phyloP scores from a whole-genome alignment of 345 rosid species.

The Chamaenerion angustifolium region DNA sequence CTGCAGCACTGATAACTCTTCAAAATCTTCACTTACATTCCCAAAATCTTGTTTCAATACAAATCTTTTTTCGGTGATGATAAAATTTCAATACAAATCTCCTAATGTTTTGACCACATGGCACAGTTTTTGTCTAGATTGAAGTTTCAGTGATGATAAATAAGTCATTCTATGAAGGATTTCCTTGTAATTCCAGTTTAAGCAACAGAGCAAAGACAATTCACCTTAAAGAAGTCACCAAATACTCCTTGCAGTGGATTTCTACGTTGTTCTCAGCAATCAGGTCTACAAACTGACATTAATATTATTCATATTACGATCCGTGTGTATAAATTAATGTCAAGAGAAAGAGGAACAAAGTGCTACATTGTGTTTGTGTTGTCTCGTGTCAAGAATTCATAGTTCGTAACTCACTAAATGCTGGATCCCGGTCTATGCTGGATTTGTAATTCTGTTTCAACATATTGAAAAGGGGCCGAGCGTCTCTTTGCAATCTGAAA shows the following conservation, averaged over 20 bases:
- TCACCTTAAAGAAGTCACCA: constrained; percentile 74
- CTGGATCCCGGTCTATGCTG: constrained; percentile 71
- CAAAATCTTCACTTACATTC: no score
- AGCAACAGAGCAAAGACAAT: neutral
- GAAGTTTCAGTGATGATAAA: no score
- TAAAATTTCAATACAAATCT: neutral
- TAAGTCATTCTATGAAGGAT: no score
- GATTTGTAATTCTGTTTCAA: constrained; percentile 57
- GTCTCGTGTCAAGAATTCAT: neutral
- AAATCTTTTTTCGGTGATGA: no score
- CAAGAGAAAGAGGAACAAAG: no score
- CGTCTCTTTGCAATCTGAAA: constrained; percentile 80
- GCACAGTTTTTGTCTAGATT: no score
- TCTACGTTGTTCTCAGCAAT: constrained; percentile 66
- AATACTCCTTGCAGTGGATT: constrained; percentile 81
- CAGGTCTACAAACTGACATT: constrained; percentile 62
- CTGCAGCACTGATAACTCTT: no score
- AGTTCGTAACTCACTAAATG: constrained; percentile 53
- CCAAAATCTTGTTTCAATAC: no score
- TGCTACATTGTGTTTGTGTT: neutral
- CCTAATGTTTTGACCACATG: no score
- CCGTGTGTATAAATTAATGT: no score
- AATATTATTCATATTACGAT: constrained; percentile 3
- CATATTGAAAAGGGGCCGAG: constrained; percentile 87
- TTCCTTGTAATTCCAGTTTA: no score